Base-by-base conservation (phyloP, 805 yeast genomes). In the Candida hungchunana region DNA sequence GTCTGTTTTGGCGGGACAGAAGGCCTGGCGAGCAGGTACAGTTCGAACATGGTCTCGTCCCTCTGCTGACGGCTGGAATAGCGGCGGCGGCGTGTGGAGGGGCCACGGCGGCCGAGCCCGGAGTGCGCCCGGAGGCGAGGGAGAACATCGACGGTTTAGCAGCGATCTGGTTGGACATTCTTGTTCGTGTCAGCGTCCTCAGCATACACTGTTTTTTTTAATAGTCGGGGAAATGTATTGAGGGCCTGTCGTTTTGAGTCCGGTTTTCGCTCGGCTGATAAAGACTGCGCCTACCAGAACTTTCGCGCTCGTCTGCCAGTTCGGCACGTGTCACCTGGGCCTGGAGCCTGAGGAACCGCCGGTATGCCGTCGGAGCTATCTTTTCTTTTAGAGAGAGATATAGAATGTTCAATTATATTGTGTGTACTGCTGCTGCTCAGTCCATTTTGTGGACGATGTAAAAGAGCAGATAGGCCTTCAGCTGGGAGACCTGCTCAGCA, bases 1-100 rank as follows among this genome's bases (percentile, higher is more conserved):
- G 66, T 48, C 80, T 69, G 51, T 74, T 75, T 42, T 69, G 73
- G 51, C 94, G 69, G 20, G 87, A 77, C 31, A 84, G 59, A 29
- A 84, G 63, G 4, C 95, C 95, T 5, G 93, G 93, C 1, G 90
- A 82, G 56, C 94, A 84, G 2, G 87, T 82, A 63, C 95, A 84
- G 62, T 83, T 78, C 31, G 73, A 67, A 56, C 93, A 84, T 11
- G 75, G 73, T 53, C 75, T 64, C 26, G 55, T 50, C n/a, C 60
- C 55, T 36, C 65, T 53, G 17, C 46, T 43, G 23, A 42, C 34
- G 31, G 48, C 46, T 11, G 45, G 29, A 9, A 44, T 44, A 6
- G 42, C 38, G 7, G 26, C 29, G 23, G 42, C 21, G 26, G 47
- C 36, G 21, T 16, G n/a, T 8, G 35, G 21, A 20, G 38, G 28